Base-by-base conservation (phyloP, 2,329 filamentous ascomycete species). In the Fusarium mangiferae region DNA sequence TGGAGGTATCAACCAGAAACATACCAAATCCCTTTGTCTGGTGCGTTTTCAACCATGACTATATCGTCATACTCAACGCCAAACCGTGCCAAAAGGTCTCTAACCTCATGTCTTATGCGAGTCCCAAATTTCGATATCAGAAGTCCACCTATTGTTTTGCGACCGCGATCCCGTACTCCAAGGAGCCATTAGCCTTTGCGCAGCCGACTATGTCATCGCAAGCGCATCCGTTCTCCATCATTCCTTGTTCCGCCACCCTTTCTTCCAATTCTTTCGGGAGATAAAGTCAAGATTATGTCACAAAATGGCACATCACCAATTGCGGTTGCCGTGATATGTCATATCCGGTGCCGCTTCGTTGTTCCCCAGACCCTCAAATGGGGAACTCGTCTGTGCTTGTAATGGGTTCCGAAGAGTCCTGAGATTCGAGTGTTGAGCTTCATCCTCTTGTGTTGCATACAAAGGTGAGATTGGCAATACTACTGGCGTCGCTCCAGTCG, bases 21-120 rank as follows among this genome's bases (percentile, higher is more conserved):
- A 72, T 61, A 45, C 48, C 56, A 44, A 69, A 59, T 38, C 26
- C 26, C 33, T 54, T 52, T 35, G 42, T 63, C 69, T 44, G 56
- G 67, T 74, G 62, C 72, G 75, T 70, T 78, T 73, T 75, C 66
- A 75, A 74, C 65, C 51, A 70, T 70, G 45, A 56, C 48, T 46
- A 62, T 61, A 38, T 49, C 65, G 39, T 59, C 62, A 64, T 69
- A 77, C 63, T 57, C 46, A 78, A 77, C 74, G 72, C 73, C 65
- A 60, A 73, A 48, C 56, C 66, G 38, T 71, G 35, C 66, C 52
- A 55, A 72, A 69, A 48, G 45, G 51, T 44, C 41, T 46, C 57
- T 64, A 45, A 51, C 45, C 45, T 59, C 54, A 52, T 61, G 52
- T 74, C 62, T 55, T 58, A 56, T 74, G 62, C 59, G 63, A 42